A percentile compares a stretch with the other conserved stretches of the same genome.
Evolutionary conservation across 768 basidiomycete species (phyloP).

Genomic region (Tulasnella sp.): DNA sequence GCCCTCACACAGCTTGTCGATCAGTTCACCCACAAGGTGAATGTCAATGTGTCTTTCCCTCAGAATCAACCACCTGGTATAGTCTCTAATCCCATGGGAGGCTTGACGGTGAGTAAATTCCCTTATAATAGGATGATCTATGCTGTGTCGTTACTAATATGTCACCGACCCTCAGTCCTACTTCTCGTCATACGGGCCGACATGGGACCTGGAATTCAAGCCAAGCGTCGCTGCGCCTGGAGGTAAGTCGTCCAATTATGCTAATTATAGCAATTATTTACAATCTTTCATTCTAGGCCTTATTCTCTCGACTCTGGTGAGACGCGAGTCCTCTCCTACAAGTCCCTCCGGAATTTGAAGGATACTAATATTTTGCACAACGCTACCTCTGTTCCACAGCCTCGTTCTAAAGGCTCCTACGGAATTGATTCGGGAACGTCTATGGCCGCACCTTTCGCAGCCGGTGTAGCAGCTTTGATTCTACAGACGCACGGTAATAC

Average conservation of each 20-base stretch:
- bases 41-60: constrained; percentile 16
- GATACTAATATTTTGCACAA: background rate
- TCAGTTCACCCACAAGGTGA: background rate
- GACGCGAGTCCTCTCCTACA: background rate
- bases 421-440: constrained; percentile 35
- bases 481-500: constrained; percentile 28
- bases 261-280: background rate
- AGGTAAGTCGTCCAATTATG: background rate
- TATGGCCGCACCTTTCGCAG: constrained; percentile 37
- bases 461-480: constrained; percentile 37
- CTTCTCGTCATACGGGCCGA: constrained; percentile 45
- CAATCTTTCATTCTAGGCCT: background rate
- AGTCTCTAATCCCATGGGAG: constrained; percentile 37
- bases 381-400: constrained; percentile 9
- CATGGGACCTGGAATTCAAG: constrained; percentile 44
- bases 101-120: constrained; percentile 35
- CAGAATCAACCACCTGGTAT: background rate
- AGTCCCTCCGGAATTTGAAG: too few relatives aligned
- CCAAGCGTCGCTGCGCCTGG: constrained; percentile 43
- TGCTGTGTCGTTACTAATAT: too few relatives aligned
- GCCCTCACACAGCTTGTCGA: background rate
- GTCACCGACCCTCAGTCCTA: constrained; percentile 21
- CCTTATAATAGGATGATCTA: background rate
- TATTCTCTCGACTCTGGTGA: constrained; percentile 36
- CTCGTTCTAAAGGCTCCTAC: constrained; percentile 21